Base-by-base conservation (phyloP, 257 asterid species). In the Cruciata laevipes region DNA sequence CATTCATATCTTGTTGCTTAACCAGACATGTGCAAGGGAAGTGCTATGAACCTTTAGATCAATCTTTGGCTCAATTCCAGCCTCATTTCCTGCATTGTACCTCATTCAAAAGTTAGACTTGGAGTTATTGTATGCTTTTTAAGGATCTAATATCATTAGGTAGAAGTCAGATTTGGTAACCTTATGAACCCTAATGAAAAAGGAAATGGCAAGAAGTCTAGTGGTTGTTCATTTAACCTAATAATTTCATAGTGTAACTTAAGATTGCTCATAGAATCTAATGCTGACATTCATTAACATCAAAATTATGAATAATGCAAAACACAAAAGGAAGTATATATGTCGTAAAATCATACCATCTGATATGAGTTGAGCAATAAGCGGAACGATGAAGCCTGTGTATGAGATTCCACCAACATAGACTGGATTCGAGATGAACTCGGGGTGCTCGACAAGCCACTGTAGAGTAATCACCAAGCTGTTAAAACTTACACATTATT, bases 391-490 rank as follows among this genome's bases (percentile, higher is more conserved):
- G 5, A 76, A 42, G 56, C 80, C 77, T 0, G 76, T 31, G 14
- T 76, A 72, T 0, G 77, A 76, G 59, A 71, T 73, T 63, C 80
- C 80, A 3, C 77, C 68, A 31, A 76, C 69, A 13, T 71, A 76
- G 21, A 76, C 63, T 55, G 69, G 71, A 63, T 56, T 76, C 2
- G 70, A 63, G 3, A 72, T 33, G 68, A 40, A 76, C 10, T 72
- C 77, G 3, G 75, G 77, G 38, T 73, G 78, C 51, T 72, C 57
- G 37, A 57, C 9, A 23, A 77, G 33, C 80, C 80, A 76, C 80
- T 76, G 63, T 5, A 51, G 33, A 18, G 37, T 35, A 35, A 35
- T 35, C 40, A 35, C 40, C 40, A 35, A 35, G 8, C 5, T 31
- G 10, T 35, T 0, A 35, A 35, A 35, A 35, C 6, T 35, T 35